These are phyloP conservation scores for Verbascum thapsus DNA, from an alignment of 257 asterid genomes.

Conservation along the genomic window DNA sequence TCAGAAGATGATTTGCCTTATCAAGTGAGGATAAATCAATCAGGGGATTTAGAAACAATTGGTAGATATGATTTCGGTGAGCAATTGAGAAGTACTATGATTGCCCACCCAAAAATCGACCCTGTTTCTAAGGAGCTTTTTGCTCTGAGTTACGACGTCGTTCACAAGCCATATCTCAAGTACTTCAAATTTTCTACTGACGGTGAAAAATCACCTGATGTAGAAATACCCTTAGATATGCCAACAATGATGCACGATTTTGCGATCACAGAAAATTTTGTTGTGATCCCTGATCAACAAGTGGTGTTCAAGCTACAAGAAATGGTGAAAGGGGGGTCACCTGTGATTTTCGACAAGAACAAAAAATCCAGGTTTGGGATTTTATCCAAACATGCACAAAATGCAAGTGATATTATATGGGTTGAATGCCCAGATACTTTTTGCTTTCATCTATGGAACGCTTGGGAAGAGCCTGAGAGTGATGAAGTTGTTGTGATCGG, in stretches of 20 bases:
- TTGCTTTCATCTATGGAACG: slow-evolving; percentile 77
- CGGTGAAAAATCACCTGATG: slow-evolving; percentile 54
- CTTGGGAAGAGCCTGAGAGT: slow-evolving; percentile 73
- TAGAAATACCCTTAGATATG: slow-evolving; percentile 45
- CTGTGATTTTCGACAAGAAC: slow-evolving; percentile 55
- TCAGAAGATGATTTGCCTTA: slow-evolving; percentile 78
- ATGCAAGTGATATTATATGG: slow-evolving; percentile 44
- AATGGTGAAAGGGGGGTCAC: slow-evolving; percentile 69
- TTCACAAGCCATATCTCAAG: slow-evolving; percentile 53
- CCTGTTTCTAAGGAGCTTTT: slow-evolving; percentile 57
- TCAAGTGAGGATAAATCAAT: slow-evolving; percentile 37
- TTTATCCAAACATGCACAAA: slow-evolving; percentile 38
- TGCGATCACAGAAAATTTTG: slow-evolving; percentile 67
- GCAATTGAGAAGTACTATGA: slow-evolving; percentile 53
- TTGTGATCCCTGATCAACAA: slow-evolving; percentile 74
- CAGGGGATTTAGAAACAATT: slow-evolving; percentile 57
- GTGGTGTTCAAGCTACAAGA: slow-evolving; percentile 75
- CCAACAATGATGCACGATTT: slow-evolving; percentile 85
- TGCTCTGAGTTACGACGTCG: slow-evolving; percentile 63
- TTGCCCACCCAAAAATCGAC: slow-evolving; percentile 76
- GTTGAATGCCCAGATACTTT: slow-evolving; percentile 56
- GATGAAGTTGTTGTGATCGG: slow-evolving; percentile 70
- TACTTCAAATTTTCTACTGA: slow-evolving; percentile 50
- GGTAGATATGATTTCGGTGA: slow-evolving; percentile 47
- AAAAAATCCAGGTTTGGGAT: slow-evolving; percentile 64